Percentiles rank a stretch among this genome's conserved stretches.
phyloP scores from a whole-genome alignment of 2,329 filamentous ascomycete species.

The Hymenoscyphus infarciens region DNA sequence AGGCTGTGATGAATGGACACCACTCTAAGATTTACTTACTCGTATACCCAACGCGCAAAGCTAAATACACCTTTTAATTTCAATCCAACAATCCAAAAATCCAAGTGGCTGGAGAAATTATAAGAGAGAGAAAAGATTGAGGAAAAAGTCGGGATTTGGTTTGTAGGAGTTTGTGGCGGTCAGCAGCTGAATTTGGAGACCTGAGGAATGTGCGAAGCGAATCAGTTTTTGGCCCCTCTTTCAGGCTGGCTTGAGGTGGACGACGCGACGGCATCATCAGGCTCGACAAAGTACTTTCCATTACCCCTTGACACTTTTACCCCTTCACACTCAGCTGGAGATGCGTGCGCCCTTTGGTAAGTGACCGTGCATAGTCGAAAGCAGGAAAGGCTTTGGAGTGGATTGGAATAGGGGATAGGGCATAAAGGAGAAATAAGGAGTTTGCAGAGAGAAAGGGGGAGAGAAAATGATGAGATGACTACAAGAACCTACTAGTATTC shows the following conservation, averaged over 20 bases:
- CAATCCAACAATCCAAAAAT: background rate
- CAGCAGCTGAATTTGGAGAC: background rate
- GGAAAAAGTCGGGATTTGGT: background rate
- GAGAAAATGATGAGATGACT: no score
- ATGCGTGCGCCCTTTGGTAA: background rate
- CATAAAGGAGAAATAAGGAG: no score
- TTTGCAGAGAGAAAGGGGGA: no score
- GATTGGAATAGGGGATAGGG: background rate
- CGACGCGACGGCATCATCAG: background rate
- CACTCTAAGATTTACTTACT: background rate
- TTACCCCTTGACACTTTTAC: no score
- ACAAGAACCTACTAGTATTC: no score
- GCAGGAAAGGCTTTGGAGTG: background rate
- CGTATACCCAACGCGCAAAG: background rate
- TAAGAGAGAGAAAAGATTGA: background rate
- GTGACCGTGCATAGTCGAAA: background rate
- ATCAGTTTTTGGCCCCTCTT: background rate
- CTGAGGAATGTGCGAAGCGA: background rate
- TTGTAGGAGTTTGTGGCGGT: background rate
- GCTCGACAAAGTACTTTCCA: background rate
- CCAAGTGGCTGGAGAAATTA: background rate
- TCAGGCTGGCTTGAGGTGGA: conserved; percentile 2
- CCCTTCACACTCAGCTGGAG: background rate
- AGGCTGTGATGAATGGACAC: background rate
- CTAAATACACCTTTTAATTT: background rate